Evolutionary conservation across 352 stramenopile genomes (phyloP), one percentile per base, ranked within the genome.

Genomic region (Globisporangium solare): DNA sequence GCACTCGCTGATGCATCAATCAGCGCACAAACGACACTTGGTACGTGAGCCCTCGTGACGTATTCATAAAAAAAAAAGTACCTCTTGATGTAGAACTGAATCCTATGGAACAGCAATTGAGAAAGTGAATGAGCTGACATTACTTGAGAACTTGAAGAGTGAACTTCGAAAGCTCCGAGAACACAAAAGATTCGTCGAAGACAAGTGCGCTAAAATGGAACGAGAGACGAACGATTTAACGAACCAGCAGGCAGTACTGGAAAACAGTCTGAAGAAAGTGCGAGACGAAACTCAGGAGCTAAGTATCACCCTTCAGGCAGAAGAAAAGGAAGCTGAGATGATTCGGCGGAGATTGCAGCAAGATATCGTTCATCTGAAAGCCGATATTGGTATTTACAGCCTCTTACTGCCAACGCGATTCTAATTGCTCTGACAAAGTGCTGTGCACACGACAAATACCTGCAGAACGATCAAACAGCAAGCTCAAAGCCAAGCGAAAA

Each of bases 401-500:
- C 8, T 8, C 24, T 17, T 2, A 2, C 13, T 0, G 10, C 24
- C 31, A 32, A 40, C 12, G 45, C 11, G 4, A 35, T 6, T 20
- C 20, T 24, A 21, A 17, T 31, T n/a, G 22, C 13, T 56, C 17
- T 43, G 10, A 43, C 39, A 6, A 15, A 15, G 18, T 53, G 4
- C 42, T 27, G n/a, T 24, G 22, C 5, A 18, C 47, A 50, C 43
- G 40, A 50, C 43, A 31, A 31, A 49, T 24, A 1, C 37, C 0
- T 51, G 15, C 37, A 84, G 74, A 58, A 54, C 69, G 70, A 20
- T 50, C 73, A 11, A 58, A 71, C 47, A 37, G 49, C 17, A 79
- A 80, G 42, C 48, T 84, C 20, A 79, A 80, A 37, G 51, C 55
- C 5, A 80, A 84, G 49, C 63, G 68, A 37, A 80, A 67, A 41